Evolutionary conservation across 2,329 filamentous ascomycete genomes (phyloP).

Genomic region (Fusarium sp.): DNA sequence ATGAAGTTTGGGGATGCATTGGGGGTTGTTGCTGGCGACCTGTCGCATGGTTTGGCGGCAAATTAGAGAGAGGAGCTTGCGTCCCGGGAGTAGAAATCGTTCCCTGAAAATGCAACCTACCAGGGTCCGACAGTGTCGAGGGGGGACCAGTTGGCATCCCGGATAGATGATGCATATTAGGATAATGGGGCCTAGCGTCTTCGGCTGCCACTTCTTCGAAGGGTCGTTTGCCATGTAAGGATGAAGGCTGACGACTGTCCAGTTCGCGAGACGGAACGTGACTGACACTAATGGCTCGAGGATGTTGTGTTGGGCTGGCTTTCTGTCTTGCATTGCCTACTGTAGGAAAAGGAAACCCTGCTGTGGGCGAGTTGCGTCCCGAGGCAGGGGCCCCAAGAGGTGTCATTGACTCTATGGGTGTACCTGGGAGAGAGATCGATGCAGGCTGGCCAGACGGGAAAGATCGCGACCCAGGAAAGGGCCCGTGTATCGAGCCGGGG

Average conservation of each 20-base stretch:
- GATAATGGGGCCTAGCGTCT: constrained; percentile 45
- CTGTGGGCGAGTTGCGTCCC: constrained; percentile 51
- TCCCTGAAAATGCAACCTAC: constrained; percentile 55
- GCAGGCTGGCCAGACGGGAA: constrained; percentile 48
- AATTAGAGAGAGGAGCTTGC: constrained; percentile 43
- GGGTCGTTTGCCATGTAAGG: constrained; percentile 49
- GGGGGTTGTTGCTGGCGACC: constrained; percentile 34
- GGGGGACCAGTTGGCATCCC: constrained; percentile 42
- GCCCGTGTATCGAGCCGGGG: constrained; percentile 36
- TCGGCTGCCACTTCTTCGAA: constrained; percentile 48
- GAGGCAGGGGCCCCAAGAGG: constrained; percentile 49
- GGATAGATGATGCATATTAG: constrained; percentile 44
- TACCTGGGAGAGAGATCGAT: constrained; percentile 52
- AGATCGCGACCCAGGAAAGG: constrained; percentile 42
- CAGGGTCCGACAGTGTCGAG: constrained; percentile 44
- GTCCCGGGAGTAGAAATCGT: constrained; percentile 43
- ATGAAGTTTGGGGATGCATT: constrained; percentile 37
- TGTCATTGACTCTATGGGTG: constrained; percentile 48
- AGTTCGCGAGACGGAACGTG: constrained; percentile 44
- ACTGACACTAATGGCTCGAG: constrained; percentile 49
- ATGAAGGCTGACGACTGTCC: constrained; percentile 42
- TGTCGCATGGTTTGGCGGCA: constrained; percentile 38
- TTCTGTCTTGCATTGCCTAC: constrained; percentile 48
- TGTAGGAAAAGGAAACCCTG: constrained; percentile 50
- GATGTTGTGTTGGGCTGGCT: constrained; percentile 50